Percentiles rank a stretch among this genome's conserved stretches.
Conservation (phyloP, 768 basidiomycete species). For the Pisolithus tinctorius region DNA sequence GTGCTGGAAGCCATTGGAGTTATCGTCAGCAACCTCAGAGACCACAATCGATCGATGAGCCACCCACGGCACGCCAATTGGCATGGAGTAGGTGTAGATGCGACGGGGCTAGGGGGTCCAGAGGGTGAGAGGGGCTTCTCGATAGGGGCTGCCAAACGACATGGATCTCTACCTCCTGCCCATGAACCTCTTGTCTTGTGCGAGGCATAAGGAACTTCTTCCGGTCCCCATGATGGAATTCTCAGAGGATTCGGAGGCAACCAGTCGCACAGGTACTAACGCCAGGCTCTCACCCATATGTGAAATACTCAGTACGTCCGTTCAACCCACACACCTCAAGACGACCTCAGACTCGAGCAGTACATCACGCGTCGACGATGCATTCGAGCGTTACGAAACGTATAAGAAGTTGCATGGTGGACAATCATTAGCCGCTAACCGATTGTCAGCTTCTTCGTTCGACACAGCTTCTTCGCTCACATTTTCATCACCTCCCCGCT, state of each 20-base stretch:
- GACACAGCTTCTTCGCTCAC: slow-evolving; percentile 30
- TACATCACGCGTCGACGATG: slow-evolving; percentile 55
- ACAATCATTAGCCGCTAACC: slow-evolving; percentile 25
- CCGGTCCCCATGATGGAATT: too few relatives aligned
- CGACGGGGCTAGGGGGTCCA: neutral
- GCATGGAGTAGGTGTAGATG: neutral
- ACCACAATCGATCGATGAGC: neutral
- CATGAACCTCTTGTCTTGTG: too few relatives aligned
- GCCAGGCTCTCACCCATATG: neutral
- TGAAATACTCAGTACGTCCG: neutral
- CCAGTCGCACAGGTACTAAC: neutral
- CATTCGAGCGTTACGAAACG: slow-evolving; percentile 85
- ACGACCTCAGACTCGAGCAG: slow-evolving; percentile 11
- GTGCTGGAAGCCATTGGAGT: slow-evolving; percentile 89
- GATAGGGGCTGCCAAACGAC: slow-evolving; percentile 6
- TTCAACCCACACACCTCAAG: slow-evolving; percentile 4
- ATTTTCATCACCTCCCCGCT: slow-evolving; percentile 34
- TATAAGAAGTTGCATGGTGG: slow-evolving; percentile 52
- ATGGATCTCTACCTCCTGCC: too few relatives aligned
- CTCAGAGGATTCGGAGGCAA: too few relatives aligned
- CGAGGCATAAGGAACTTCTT: too few relatives aligned
- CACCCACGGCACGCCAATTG: neutral
- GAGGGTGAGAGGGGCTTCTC: neutral
- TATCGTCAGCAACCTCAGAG: slow-evolving; percentile 41
- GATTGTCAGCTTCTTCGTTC: slow-evolving; percentile 60